Base-by-base conservation (phyloP, 805 yeast genomes). In the Metschnikowia gruessii region DNA sequence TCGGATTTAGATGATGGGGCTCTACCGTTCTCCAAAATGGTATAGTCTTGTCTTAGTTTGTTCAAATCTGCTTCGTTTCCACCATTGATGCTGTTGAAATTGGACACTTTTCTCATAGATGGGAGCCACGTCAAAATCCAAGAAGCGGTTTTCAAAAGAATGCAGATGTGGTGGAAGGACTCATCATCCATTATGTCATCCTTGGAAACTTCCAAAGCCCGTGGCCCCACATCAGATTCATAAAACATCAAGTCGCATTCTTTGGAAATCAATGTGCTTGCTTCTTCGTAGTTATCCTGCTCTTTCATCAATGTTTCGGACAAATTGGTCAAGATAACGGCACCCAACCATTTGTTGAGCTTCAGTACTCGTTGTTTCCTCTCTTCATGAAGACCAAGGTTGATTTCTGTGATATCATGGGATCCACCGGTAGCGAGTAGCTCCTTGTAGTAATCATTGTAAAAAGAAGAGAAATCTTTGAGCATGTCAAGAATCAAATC, bases 41-140 rank as follows among this genome's bases (percentile, higher is more conserved):
- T 59, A 71, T 74, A 72, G 45, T 69, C 72, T 42, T 66, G 63
- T 37, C 69, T 67, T 40, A 72, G 54, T 45, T 57, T 61, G 39
- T 68, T 75, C 19, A 69, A 58, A 9, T 56, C 50, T 2, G 37
- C 26, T 28, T 51, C 63, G 9, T 17, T 18, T 22, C 37, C 38
- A 4, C 31, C 40, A 26, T 56, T 53, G 29, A 58, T 46, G 19
- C 55, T 51, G 21, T 56, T 53, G 43, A 60, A 64, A 38, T 64
- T 68, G 1, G 72, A 63, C 17, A 57, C 58, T 43, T 77, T 76
- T 44, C 77, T 70, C 58, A 82, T 63, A 4, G 58, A 58, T 0
- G 87, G 84, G 37, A 87, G 69, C 86, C 90, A 83, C 15, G 68
- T 56, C 34, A 79, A 61, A 2, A 82, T 66, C 82, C 89, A 80